Evolutionary conservation across 2,329 filamentous ascomycete species (phyloP).

Genomic region (Sarocladium brachiariae): DNA sequence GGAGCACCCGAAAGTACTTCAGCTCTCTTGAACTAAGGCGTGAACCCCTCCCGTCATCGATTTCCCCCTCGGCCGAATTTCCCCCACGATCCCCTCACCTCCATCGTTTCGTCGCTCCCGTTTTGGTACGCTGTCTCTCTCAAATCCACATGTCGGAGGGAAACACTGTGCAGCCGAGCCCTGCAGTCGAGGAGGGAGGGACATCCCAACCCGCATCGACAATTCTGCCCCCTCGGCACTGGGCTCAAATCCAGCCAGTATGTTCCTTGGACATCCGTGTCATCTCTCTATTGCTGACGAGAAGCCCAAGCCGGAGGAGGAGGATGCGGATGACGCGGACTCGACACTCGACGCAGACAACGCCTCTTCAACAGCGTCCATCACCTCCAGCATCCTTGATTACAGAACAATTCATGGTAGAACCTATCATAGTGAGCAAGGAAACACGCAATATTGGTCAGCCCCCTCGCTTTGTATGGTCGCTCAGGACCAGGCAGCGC

Average conservation of each 20-base stretch:
- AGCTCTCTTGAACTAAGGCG: no score
- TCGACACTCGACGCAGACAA: not conserved
- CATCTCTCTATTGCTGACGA: not conserved
- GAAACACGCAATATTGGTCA: conserved; percentile 22
- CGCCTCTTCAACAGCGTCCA: conserved; percentile 20
- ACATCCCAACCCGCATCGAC: no score
- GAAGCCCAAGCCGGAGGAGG: not conserved
- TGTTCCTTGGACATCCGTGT: not conserved
- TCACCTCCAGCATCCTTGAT: conserved; percentile 23
- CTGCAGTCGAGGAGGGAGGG: no score
- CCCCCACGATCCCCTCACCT: no score
- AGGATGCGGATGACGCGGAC: not conserved
- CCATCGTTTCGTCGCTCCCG: no score
- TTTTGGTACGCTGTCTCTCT: no score
- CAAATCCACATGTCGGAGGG: no score
- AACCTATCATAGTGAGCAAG: conserved; percentile 22
- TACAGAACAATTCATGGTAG: conserved; percentile 25
- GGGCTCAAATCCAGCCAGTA: not conserved
- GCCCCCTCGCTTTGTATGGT: no score
- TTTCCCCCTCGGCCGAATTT: no score
- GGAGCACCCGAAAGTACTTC: no score
- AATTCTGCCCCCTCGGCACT: not conserved
- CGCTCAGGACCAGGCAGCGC: not conserved
- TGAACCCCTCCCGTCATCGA: no score
- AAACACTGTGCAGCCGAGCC: no score